Conservation (phyloP, 768 basidiomycete species). For the Pisolithus microcarpus region DNA sequence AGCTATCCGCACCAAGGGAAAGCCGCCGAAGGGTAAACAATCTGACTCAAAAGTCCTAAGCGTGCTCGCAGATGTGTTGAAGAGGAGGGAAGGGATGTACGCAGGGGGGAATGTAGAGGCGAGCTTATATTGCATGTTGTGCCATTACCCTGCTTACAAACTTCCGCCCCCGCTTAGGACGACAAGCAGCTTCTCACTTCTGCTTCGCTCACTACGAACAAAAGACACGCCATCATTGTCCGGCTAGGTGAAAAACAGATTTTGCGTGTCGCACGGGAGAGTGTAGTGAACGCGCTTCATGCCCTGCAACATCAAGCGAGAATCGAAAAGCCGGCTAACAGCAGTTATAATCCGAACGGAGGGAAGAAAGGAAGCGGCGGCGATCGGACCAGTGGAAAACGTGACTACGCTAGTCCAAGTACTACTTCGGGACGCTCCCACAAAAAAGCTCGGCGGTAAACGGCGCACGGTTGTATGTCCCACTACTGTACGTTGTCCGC, state of each 20-base stretch:
- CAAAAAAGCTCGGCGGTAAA: constrained; percentile 18
- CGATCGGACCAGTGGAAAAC: constrained; percentile 9
- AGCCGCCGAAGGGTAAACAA: constrained; percentile 63
- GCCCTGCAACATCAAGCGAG: constrained; percentile 5
- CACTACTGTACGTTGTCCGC: not conserved
- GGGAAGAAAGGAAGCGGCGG: not conserved
- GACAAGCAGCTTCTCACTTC: constrained; percentile 38
- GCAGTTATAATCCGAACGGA: not conserved
- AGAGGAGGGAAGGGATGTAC: constrained; percentile 40
- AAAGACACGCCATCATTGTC: constrained; percentile 60
- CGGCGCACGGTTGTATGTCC: not conserved
- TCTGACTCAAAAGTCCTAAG: constrained; percentile 29
- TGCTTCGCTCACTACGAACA: constrained; percentile 35
- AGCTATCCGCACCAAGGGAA: constrained; percentile 51
- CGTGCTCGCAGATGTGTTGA: constrained; percentile 44
- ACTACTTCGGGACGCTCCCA: constrained; percentile 3
- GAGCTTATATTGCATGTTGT: not conserved
- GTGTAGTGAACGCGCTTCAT: constrained; percentile 2
- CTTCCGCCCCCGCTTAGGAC: constrained; percentile 29
- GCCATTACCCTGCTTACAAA: not conserved
- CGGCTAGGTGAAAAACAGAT: constrained; percentile 78
- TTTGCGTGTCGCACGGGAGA: constrained; percentile 29
- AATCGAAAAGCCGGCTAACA: not conserved
- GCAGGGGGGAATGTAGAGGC: constrained; percentile 36
- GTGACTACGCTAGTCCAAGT: constrained; percentile 3